Conservation (phyloP, 2,329 filamentous ascomycete genomes). For the Acephala macrosclerotiorum region DNA sequence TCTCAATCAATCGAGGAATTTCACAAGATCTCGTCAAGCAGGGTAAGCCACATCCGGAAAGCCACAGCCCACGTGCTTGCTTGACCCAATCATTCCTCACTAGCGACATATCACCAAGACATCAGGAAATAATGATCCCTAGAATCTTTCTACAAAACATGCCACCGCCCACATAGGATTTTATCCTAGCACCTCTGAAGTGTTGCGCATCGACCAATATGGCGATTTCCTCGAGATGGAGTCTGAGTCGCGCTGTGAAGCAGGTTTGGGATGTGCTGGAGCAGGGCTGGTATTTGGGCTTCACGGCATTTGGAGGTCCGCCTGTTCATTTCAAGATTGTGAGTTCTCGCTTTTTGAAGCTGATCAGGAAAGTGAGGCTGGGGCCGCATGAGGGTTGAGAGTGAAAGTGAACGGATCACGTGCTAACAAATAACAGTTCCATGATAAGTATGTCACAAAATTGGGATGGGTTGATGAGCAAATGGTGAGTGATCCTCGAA, state of each 20-base stretch:
- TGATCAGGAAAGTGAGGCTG: no score
- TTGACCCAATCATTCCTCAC: background rate
- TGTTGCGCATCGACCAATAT: background rate
- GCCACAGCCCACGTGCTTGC: background rate
- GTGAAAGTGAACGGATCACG: background rate
- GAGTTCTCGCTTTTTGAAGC: conserved; percentile 31
- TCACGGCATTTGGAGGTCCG: conserved; percentile 72
- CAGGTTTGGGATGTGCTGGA: conserved; percentile 25
- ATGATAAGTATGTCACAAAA: conserved; percentile 66
- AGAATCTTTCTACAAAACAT: background rate
- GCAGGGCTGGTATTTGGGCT: conserved; percentile 65
- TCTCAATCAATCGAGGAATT: background rate
- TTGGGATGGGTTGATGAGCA: conserved; percentile 74
- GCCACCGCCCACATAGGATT: no score
- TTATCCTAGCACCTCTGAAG: background rate
- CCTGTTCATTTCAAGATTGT: conserved; percentile 74
- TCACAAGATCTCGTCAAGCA: background rate
- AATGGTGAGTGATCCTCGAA: conserved; percentile 53
- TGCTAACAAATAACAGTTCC: conserved; percentile 50
- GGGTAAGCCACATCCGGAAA: background rate
- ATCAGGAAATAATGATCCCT: background rate
- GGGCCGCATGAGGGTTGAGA: no score
- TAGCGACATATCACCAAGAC: conserved; percentile 7
- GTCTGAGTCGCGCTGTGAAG: conserved; percentile 11
- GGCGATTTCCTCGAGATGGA: conserved; percentile 18